Conservation (phyloP, 1,139 yeast genomes). For the Pneumocystis canis region DNA sequence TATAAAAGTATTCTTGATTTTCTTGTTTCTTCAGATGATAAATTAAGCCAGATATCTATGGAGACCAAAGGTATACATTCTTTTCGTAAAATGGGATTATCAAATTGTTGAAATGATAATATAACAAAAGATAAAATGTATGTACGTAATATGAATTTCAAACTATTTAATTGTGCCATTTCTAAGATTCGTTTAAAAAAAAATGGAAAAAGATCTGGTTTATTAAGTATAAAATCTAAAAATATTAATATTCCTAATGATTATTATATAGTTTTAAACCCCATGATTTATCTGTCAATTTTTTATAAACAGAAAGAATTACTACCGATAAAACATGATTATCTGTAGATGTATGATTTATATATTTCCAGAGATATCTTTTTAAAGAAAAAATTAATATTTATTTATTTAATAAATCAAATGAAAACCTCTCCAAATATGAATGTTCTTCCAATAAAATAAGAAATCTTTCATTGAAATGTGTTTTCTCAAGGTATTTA, state of each 20-base stretch:
- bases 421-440: slow-evolving; percentile 3
- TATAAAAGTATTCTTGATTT: slow-evolving; percentile 17
- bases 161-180: slow-evolving; percentile 10
- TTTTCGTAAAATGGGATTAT: slow-evolving; percentile 19
- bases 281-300: slow-evolving; percentile 12
- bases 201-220: slow-evolving; percentile 18
- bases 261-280: slow-evolving; percentile 14
- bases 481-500: slow-evolving; percentile 2
- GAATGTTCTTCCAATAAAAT: slow-evolving; percentile 12
- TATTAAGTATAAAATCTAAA: slow-evolving; percentile 14
- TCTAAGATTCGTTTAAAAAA: slow-evolving; percentile 22
- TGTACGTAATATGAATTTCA: slow-evolving; percentile 10
- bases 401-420: slow-evolving; percentile 17
- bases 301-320: slow-evolving; percentile 15
- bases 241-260: not conserved
- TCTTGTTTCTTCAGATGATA: slow-evolving; percentile 17
- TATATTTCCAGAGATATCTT: slow-evolving; percentile 30
- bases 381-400: slow-evolving; percentile 7
- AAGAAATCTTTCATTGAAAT: slow-evolving; percentile 3
- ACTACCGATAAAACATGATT: slow-evolving; percentile 31
- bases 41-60: slow-evolving; percentile 27
- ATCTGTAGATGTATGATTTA: slow-evolving; percentile 28
- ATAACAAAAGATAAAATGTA: slow-evolving; percentile 20
- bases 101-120: slow-evolving; percentile 19
- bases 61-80: slow-evolving; percentile 28